phyloP scores from a whole-genome alignment of 2,329 filamentous ascomycete species.

The Fusarium staphyleae region DNA sequence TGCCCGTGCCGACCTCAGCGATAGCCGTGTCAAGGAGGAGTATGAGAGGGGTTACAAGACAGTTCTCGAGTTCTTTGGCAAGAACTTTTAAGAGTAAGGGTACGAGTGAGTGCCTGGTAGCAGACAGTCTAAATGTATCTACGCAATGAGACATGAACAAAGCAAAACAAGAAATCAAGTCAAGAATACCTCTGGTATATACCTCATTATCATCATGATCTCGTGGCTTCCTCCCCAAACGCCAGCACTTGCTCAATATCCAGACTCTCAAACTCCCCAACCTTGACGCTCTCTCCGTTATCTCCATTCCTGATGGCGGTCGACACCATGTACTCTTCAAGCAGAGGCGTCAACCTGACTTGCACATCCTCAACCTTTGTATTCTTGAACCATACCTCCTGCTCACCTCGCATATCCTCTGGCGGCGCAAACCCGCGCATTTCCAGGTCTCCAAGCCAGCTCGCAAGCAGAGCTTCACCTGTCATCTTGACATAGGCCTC shows the following conservation, averaged over 20 bases:
- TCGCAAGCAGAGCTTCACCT: conserved; percentile 76
- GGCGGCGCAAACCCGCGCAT: conserved; percentile 70
- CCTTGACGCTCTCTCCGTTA: conserved; percentile 48
- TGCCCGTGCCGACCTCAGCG: conserved; percentile 65
- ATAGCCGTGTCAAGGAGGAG: conserved; percentile 65
- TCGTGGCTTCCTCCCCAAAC: conserved; percentile 49
- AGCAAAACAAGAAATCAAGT: not conserved
- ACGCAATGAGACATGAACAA: conserved; percentile 19
- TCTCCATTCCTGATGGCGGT: conserved; percentile 56
- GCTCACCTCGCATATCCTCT: conserved; percentile 34
- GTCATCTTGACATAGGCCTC: conserved; percentile 87
- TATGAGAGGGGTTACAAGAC: conserved; percentile 68
- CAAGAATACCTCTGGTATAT: not conserved
- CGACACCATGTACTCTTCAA: conserved; percentile 63
- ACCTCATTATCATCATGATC: not conserved
- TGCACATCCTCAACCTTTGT: conserved; percentile 45
- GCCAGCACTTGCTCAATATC: conserved; percentile 55
- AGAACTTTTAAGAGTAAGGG: conserved; percentile 51
- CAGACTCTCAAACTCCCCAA: conserved; percentile 54
- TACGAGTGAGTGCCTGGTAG: not conserved
- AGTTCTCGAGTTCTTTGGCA: conserved; percentile 63
- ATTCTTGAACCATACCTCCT: conserved; percentile 45
- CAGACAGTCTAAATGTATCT: conserved; percentile 5
- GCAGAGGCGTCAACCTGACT: conserved; percentile 47
- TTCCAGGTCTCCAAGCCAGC: conserved; percentile 75